A percentile compares a stretch with the other conserved stretches of the same genome.
Evolutionary conservation across 164 flowering plant genomes (phyloP).

Genomic region (Buxus sempervirens): DNA sequence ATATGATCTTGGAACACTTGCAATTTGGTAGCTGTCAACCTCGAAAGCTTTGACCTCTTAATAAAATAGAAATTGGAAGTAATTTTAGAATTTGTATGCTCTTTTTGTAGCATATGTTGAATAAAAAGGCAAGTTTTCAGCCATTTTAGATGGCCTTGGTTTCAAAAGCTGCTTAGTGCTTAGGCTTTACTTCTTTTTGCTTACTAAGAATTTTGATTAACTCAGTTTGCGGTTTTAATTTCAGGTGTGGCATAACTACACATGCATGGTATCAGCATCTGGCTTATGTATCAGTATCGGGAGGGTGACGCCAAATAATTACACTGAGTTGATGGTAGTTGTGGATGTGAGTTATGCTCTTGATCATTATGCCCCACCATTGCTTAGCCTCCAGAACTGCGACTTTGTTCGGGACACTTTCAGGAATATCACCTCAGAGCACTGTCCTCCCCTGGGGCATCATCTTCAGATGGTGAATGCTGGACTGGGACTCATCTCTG

Average conservation of each 20-base stretch:
- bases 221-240: neutral
- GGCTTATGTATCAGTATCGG: slow-evolving; percentile 60
- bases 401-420: slow-evolving; percentile 79
- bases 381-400: slow-evolving; percentile 77
- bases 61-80: too few species aligned
- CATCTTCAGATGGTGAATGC: slow-evolving; percentile 56
- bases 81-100: too few species aligned
- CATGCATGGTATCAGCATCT: slow-evolving; percentile 46
- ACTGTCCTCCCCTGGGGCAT: slow-evolving; percentile 62
- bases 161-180: too few species aligned
- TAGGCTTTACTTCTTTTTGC: too few species aligned
- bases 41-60: too few species aligned
- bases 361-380: slow-evolving; percentile 63
- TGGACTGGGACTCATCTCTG: slow-evolving; percentile 72
- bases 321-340: slow-evolving; percentile 56
- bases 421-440: slow-evolving; percentile 41
- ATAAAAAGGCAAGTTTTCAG: too few species aligned
- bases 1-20: too few species aligned
- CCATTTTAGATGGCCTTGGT: too few species aligned
- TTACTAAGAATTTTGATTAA: neutral
- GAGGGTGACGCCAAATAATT: slow-evolving; percentile 67
- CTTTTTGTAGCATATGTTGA: too few species aligned
- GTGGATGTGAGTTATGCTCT: slow-evolving; percentile 80
- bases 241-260: slow-evolving; percentile 83
- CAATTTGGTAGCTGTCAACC: too few species aligned